A percentile compares a stretch with the other conserved stretches of the same genome.
phyloP scores from a whole-genome alignment of 148 eudicot genomes.

The Diospyros kaki region DNA sequence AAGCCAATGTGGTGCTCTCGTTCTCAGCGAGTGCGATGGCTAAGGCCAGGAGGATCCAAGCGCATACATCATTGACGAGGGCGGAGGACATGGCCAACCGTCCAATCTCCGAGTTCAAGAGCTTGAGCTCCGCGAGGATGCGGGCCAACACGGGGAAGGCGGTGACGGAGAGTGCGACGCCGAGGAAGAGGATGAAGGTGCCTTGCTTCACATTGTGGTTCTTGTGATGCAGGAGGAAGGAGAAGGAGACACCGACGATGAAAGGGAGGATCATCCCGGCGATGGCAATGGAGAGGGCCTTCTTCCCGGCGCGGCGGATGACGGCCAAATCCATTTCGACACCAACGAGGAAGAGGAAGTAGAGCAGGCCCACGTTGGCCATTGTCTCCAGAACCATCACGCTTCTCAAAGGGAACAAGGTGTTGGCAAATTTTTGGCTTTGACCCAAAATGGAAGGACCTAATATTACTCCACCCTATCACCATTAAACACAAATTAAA shows the following conservation, averaged over 20 bases:
- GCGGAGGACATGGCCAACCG: conserved; percentile 70
- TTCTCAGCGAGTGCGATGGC: conserved; percentile 64
- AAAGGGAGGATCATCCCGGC: conserved; percentile 67
- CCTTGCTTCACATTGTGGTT: conserved; percentile 17
- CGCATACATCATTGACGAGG: conserved; percentile 57
- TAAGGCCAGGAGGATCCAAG: conserved; percentile 65
- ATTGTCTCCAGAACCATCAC: conserved; percentile 69
- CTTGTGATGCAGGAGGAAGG: conserved; percentile 25
- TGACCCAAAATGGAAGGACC: conserved; percentile 69
- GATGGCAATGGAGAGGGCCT: conserved; percentile 51
- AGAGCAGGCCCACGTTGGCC: conserved; percentile 70
- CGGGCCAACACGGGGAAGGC: conserved; percentile 77
- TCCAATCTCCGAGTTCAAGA: conserved; percentile 61
- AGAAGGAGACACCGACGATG: conserved; percentile 41
- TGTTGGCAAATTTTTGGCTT: conserved; percentile 20
- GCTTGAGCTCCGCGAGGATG: conserved; percentile 71
- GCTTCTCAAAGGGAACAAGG: conserved; percentile 55
- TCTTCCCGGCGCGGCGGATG: conserved; percentile 43
- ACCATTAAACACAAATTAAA: neutral
- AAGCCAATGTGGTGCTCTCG: conserved; percentile 26
- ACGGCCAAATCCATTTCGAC: conserved; percentile 60
- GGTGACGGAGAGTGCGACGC: conserved; percentile 61
- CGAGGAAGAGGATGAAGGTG: conserved; percentile 53
- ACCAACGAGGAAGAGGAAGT: conserved; percentile 67
- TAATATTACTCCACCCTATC: conserved; percentile 62